A percentile compares a stretch with the other conserved stretches of the same genome.
These are phyloP conservation scores for Aspergillus hiratsukae DNA, from an alignment of 2,329 filamentous ascomycete species.

Conservation along the genomic window DNA sequence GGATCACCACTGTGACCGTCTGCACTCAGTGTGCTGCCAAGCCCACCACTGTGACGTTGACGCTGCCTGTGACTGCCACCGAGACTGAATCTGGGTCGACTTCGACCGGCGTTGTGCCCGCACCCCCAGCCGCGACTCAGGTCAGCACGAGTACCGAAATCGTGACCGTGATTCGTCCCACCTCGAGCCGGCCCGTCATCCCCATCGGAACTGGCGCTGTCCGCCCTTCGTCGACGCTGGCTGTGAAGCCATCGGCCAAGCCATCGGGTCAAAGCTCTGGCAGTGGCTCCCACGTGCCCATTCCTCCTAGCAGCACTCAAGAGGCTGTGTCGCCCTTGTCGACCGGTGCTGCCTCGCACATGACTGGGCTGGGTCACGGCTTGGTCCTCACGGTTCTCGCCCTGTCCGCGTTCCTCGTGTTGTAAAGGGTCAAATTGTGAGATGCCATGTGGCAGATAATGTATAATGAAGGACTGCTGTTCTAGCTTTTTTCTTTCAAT, in stretches of 20 bases:
- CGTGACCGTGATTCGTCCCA: not conserved
- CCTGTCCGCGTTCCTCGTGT: constrained; percentile 10
- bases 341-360: constrained; percentile 16
- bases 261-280: constrained; percentile 4
- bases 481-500: not conserved
- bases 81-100: constrained; percentile 6
- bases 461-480: not conserved
- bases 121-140: not conserved
- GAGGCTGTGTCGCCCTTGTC: constrained; percentile 14
- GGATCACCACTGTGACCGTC: constrained; percentile 39
- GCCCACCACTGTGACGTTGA: constrained; percentile 37
- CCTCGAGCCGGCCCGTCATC: constrained; percentile 6
- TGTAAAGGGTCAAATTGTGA: constrained; percentile 5
- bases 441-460: not conserved
- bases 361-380: constrained; percentile 8
- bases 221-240: constrained; percentile 13
- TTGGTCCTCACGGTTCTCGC: constrained; percentile 6
- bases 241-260: constrained; percentile 9
- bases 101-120: constrained; percentile 3
- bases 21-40: constrained; percentile 36
- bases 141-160: not conserved
- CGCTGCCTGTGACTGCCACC: constrained; percentile 20
- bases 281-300: constrained; percentile 4
- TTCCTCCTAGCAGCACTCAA: constrained; percentile 14
- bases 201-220: constrained; percentile 1